Evolutionary conservation across 805 yeast species (phyloP).

Genomic region (Schwanniomyces occidentalis): DNA sequence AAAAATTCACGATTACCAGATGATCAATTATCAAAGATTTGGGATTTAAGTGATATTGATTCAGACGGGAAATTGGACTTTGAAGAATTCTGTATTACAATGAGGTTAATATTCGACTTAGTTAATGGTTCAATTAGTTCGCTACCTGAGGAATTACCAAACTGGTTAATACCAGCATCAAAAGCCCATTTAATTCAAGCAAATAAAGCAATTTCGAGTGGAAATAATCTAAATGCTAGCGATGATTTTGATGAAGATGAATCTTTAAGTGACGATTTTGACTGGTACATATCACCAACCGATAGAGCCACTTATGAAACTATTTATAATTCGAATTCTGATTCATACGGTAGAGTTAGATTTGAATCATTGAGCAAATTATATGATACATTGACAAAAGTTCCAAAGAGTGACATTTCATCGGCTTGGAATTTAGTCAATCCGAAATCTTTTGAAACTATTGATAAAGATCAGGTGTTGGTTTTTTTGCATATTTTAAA

Average conservation of each 20-base stretch:
- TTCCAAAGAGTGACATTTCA: constrained; percentile 81
- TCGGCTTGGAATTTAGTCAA: constrained; percentile 95
- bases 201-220: constrained; percentile 58
- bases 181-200: constrained; percentile 87
- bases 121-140: constrained; percentile 64
- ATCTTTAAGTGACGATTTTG: constrained; percentile 66
- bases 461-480: constrained; percentile 89
- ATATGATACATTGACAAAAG: constrained; percentile 64
- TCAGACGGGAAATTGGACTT: constrained; percentile 89
- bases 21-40: constrained; percentile 73
- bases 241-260: constrained; percentile 67
- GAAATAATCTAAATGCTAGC: constrained; percentile 10
- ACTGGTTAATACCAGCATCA: constrained; percentile 89
- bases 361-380: constrained; percentile 71
- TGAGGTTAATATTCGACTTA: constrained; percentile 90
- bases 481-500: constrained; percentile 89
- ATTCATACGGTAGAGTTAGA: constrained; percentile 74
- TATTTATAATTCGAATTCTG: constrained; percentile 72
- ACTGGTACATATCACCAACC: constrained; percentile 94
- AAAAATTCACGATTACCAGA: constrained; percentile 85
- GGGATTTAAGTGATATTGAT: constrained; percentile 94
- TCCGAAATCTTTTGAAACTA: constrained; percentile 82
- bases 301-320: constrained; percentile 79
- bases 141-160: constrained; percentile 77
- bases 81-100: constrained; percentile 96